Percentiles rank a stretch among this genome's conserved stretches.
Conservation (phyloP, 2,329 filamentous ascomycete species). For the Davidsoniella australis region DNA sequence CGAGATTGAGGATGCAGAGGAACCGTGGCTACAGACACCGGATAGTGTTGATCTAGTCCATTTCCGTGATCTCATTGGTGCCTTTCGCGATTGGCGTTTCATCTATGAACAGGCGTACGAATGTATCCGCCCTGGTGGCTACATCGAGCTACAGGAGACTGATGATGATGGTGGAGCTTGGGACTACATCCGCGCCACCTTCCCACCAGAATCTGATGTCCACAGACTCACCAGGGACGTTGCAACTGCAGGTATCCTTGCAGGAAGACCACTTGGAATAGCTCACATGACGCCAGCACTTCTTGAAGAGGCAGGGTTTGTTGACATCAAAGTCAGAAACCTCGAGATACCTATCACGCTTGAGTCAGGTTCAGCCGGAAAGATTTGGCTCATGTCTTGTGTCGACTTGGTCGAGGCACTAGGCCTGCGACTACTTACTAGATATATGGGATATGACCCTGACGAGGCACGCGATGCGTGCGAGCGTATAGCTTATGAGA, state of each 20-base stretch:
- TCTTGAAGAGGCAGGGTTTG: constrained; percentile 32
- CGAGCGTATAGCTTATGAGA: constrained; percentile 29
- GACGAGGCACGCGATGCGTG: constrained; percentile 30
- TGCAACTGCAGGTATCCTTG: constrained; percentile 24
- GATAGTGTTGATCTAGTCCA: constrained; percentile 40
- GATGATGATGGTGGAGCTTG: constrained; percentile 26
- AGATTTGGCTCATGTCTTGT: constrained; percentile 35
- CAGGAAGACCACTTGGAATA: constrained; percentile 29
- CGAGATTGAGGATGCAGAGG: constrained; percentile 41
- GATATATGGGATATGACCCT: constrained; percentile 34
- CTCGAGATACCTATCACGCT: constrained; percentile 31
- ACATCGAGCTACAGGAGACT: constrained; percentile 38
- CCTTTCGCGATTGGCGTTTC: constrained; percentile 37
- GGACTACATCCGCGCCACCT: constrained; percentile 17
- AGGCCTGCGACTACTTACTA: constrained; percentile 33
- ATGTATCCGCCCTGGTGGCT: constrained; percentile 38
- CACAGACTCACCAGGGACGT: constrained; percentile 26
- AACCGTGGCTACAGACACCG: constrained; percentile 36
- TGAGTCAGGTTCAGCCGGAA: constrained; percentile 29
- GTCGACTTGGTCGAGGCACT: constrained; percentile 33
- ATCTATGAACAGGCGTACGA: constrained; percentile 35
- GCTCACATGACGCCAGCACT: constrained; percentile 28
- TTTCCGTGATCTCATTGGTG: constrained; percentile 36
- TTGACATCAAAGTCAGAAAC: constrained; percentile 30
- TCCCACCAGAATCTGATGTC: constrained; percentile 28